Conservation (phyloP, 1,284 basidiomycete genomes). For the Phlebopus sp. region DNA sequence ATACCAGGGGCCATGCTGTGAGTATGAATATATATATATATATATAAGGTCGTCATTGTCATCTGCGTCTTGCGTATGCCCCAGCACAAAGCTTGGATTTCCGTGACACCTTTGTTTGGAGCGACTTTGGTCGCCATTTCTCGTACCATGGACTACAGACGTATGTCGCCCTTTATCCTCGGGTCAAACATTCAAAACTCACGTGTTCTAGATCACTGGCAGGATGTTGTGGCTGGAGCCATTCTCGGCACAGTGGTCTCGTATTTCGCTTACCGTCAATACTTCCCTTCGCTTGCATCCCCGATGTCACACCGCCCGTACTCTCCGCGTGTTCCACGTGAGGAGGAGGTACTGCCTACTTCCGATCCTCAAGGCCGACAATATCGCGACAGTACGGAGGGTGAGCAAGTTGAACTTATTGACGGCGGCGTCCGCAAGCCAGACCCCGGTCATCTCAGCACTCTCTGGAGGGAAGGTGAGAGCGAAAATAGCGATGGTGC, state of each 20-base stretch:
- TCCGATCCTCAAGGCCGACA: slow-evolving; percentile 8
- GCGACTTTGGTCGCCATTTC: slow-evolving; percentile 88
- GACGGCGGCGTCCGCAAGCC: slow-evolving; percentile 22
- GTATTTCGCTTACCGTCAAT: slow-evolving; percentile 81
- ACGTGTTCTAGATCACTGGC: slow-evolving; percentile 70
- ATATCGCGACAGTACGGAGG: slow-evolving; percentile 13
- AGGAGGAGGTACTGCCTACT: slow-evolving; percentile 41
- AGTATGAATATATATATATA: slow-evolving; percentile 22
- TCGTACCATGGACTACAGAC: slow-evolving; percentile 88
- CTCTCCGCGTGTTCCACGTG: slow-evolving; percentile 62
- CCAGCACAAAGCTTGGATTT: slow-evolving; percentile 83
- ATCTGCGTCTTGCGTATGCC: slow-evolving; percentile 4
- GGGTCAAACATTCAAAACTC: slow-evolving; percentile 4
- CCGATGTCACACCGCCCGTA: slow-evolving; percentile 70
- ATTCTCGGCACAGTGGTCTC: slow-evolving; percentile 71
- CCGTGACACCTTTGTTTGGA: slow-evolving; percentile 72
- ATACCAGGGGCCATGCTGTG: slow-evolving; percentile 76
- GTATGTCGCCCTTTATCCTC: slow-evolving; percentile 40
- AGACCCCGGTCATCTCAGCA: slow-evolving; percentile 33
- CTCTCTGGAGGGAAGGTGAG: slow-evolving; percentile 36
- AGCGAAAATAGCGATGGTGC: slow-evolving; percentile 10
- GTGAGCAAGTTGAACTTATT: slow-evolving; percentile 26
- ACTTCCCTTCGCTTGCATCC: slow-evolving; percentile 65
- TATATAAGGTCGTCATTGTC: background rate
- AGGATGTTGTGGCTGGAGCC: slow-evolving; percentile 83